Conservation (phyloP, 2,329 filamentous ascomycete species). For the Shiraia sp. region DNA sequence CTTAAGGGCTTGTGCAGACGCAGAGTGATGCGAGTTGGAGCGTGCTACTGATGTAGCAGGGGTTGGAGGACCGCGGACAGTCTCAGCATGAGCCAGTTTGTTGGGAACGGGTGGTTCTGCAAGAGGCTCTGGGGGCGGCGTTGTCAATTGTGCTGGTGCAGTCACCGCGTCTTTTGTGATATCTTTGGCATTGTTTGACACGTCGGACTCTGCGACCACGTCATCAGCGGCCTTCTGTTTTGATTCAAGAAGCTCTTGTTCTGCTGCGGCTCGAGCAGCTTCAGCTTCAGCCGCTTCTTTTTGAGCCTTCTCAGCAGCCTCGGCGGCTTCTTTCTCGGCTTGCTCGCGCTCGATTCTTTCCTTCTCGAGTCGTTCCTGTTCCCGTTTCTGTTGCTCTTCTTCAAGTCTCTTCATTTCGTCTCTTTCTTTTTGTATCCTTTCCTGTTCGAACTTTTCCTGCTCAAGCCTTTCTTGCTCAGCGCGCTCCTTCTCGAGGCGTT, state of each 20-base stretch:
- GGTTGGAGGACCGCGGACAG: constrained; percentile 19
- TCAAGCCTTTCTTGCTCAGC: constrained; percentile 1
- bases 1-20: constrained; percentile 17
- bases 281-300: constrained; percentile 3
- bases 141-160: constrained; percentile 16
- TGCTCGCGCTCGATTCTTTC: constrained; percentile 6
- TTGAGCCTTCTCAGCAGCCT: constrained; percentile 9
- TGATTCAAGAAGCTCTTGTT: constrained; percentile 6
- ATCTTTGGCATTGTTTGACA: neutral
- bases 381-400: neutral
- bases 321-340: constrained; percentile 5
- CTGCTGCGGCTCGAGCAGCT: constrained; percentile 8
- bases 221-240: neutral
- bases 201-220: neutral
- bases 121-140: constrained; percentile 13
- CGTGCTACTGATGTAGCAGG: constrained; percentile 18
- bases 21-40: constrained; percentile 24
- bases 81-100: constrained; percentile 8
- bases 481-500: neutral
- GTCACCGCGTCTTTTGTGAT: neutral
- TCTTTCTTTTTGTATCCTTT: neutral
- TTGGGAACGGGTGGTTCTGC: constrained; percentile 6
- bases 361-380: neutral
- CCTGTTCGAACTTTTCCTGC: neutral
- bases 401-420: neutral